Percentiles rank a stretch among this genome's conserved stretches.
Conservation (phyloP, 2,329 filamentous ascomycete species). For the Pseudogymnoascus sp. region DNA sequence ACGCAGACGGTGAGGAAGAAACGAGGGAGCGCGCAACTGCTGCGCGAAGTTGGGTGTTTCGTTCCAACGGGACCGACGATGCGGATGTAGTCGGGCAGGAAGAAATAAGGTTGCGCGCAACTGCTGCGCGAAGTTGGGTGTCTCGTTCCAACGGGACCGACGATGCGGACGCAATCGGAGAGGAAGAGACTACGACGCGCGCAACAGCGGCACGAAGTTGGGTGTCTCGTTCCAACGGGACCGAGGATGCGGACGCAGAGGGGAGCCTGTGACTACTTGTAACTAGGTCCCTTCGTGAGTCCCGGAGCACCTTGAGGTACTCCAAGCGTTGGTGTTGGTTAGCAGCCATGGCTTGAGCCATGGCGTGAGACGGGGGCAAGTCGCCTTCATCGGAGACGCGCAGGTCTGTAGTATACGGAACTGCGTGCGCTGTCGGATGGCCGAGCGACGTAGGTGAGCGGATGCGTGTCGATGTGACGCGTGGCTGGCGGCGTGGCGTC, state of each 20-base stretch:
- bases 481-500: background rate
- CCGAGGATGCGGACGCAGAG: background rate
- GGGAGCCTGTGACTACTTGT: background rate
- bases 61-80: background rate
- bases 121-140: background rate
- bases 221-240: background rate
- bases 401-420: background rate
- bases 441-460: background rate
- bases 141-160: too few species aligned
- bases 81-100: background rate
- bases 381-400: background rate
- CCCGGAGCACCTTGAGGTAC: background rate
- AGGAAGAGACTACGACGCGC: too few species aligned
- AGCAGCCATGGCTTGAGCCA: background rate
- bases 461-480: background rate
- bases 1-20: background rate
- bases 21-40: background rate
- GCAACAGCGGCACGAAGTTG: background rate
- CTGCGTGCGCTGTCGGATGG: background rate
- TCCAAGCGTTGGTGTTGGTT: background rate
- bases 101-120: background rate
- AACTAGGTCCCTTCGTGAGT: background rate
- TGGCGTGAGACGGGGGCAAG: background rate
- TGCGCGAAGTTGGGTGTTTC: background rate
- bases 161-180: background rate